Base-by-base conservation (phyloP, 2,329 filamentous ascomycete genomes). In the Diaporthe vaccinii region DNA sequence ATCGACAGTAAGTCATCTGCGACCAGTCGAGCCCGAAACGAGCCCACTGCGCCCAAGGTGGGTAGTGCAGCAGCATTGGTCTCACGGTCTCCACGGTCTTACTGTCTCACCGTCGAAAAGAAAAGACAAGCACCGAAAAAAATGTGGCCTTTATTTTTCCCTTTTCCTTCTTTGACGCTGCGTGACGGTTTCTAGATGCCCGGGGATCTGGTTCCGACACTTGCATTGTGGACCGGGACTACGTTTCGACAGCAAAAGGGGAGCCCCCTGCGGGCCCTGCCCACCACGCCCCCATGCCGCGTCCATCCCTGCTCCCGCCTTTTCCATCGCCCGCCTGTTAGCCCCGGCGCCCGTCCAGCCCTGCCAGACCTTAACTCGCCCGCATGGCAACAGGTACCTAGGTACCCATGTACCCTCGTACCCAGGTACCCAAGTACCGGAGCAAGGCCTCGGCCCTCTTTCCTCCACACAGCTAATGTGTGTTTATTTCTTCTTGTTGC, bases 401-500 rank as follows among this genome's bases (percentile, higher is more conserved):
- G 14, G 57, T 51, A 72, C 17, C 57, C 25, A 28, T 8, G 28
- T 61, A 49, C 8, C 53, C 6, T 3, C 12, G 61, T 67, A 69
- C 12, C 65, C 20, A 53, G 2, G 49, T 41, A 41, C 36, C 49
- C 49, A 41, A 22, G 34, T 51, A 53, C 22, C 65, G 22, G 39
- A 22, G 62, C 34, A 22, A 25, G 44, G 44, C 62, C 65, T 53
- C 46, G 65, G 46, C 46, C 46, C 17, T 68, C 17, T 31, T 55
- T n/a, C 46, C 65, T 68, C 65, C 65, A 69, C 65, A 69, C 49
- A 69, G n/a, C 65, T 69, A 69, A 69, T 69, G 65, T 69, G 65
- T 55, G 65, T 55, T 55, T 69, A 69, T 69, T 69, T 69, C 65
- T 49, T 69, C 39, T 69, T 55, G 46, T n/a, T 55, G 6, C 7